phyloP scores from a whole-genome alignment of 2,329 filamentous ascomycete genomes.

The Apiospora marii region DNA sequence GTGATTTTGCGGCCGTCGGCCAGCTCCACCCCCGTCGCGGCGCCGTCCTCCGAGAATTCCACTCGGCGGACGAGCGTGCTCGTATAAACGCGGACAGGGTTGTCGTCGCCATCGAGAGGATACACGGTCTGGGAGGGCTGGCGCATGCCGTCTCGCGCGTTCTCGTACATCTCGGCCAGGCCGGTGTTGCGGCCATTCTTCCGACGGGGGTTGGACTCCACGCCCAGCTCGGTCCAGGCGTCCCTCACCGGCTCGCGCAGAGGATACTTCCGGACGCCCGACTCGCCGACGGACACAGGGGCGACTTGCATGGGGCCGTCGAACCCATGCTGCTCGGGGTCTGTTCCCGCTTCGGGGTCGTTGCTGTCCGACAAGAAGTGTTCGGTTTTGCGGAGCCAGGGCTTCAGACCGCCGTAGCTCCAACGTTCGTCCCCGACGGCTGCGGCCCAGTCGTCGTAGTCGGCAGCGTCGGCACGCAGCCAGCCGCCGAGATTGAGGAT shows the following conservation, averaged over 20 bases:
- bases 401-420: slow-evolving; percentile 54
- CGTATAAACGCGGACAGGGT: slow-evolving; percentile 29
- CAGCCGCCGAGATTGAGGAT: slow-evolving; percentile 45
- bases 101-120: slow-evolving; percentile 30
- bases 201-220: slow-evolving; percentile 36
- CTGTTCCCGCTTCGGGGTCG: slow-evolving; percentile 31
- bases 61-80: slow-evolving; percentile 32
- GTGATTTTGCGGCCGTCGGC: slow-evolving; percentile 36
- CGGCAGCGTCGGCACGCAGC: slow-evolving; percentile 36
- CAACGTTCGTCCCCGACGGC: slow-evolving; percentile 43
- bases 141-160: slow-evolving; percentile 32
- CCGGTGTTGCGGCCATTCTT: slow-evolving; percentile 43
- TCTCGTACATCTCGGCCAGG: slow-evolving; percentile 43
- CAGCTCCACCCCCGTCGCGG: slow-evolving; percentile 52
- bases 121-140: slow-evolving; percentile 35
- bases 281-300: slow-evolving; percentile 28
- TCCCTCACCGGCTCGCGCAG: slow-evolving; percentile 44
- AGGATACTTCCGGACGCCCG: slow-evolving; percentile 45
- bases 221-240: slow-evolving; percentile 52
- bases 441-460: slow-evolving; percentile 32
- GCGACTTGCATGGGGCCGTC: slow-evolving; percentile 36
- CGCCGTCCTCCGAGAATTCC: not conserved
- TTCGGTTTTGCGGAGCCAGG: slow-evolving; percentile 54
- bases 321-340: slow-evolving; percentile 45
- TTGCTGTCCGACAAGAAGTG: slow-evolving; percentile 34